phyloP scores from a whole-genome alignment of 2,329 filamentous ascomycete genomes.

The Monosporascus cannonballus region DNA sequence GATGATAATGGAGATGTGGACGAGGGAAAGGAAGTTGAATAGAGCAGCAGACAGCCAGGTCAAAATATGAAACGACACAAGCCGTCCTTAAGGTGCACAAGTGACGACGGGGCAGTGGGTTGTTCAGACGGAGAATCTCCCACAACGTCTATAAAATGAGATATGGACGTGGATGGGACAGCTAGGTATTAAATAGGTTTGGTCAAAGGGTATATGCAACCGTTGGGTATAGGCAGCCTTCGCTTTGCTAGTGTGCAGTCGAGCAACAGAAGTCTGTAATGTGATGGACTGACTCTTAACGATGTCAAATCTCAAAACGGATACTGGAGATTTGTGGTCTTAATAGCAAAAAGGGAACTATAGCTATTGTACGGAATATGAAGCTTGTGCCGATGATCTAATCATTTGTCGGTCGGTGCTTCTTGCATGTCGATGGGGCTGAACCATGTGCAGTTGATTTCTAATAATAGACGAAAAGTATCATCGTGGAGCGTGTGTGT shows the following conservation, averaged over 20 bases:
- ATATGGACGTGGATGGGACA: no score
- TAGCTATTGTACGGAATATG: neutral
- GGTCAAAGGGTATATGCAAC: no score
- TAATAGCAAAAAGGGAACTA: neutral
- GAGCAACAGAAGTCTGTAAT: no score
- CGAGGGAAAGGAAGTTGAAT: neutral
- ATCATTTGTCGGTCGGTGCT: conserved; percentile 23
- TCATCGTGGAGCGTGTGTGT: conserved; percentile 32
- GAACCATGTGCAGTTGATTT: conserved; percentile 36
- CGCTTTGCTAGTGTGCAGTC: no score
- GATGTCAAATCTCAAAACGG: neutral
- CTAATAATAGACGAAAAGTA: conserved; percentile 43
- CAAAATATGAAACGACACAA: conserved; percentile 18
- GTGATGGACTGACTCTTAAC: neutral
- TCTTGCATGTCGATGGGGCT: conserved; percentile 39
- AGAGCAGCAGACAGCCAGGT: conserved; percentile 6
- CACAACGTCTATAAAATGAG: neutral
- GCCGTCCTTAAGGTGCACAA: neutral
- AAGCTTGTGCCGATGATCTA: neutral
- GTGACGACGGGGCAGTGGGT: conserved; percentile 5
- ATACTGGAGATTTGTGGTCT: neutral
- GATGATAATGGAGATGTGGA: neutral
- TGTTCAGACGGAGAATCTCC: conserved; percentile 14
- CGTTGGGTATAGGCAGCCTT: no score
- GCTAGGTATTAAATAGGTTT: no score